phyloP scores from a whole-genome alignment of 192 early-diverging fungal species.

The Phlyctochytrium planicorne region DNA sequence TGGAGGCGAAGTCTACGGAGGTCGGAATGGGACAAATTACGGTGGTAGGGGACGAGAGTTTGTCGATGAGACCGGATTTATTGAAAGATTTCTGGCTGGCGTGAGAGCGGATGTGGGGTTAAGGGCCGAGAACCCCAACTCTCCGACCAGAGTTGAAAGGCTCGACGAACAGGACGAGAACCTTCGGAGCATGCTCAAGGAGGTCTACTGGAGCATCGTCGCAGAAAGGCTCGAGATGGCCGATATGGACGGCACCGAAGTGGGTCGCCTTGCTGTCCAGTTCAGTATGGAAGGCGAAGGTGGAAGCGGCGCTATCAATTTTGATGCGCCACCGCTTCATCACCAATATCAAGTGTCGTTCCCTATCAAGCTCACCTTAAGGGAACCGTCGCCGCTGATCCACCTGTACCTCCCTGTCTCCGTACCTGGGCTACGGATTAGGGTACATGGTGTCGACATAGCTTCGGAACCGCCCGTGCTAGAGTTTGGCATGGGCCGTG shows the following conservation, averaged over 20 bases:
- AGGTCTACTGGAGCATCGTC: constrained; percentile 19
- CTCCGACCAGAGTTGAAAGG: too few relatives aligned
- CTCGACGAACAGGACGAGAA: constrained; percentile 14
- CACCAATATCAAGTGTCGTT: constrained; percentile 37
- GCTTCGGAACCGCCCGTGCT: constrained; percentile 53
- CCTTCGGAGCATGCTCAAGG: constrained; percentile 15
- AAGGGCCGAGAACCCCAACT: too few relatives aligned
- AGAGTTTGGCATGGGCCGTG: constrained; percentile 49
- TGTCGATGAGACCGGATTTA: constrained; percentile 26
- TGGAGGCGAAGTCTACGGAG: constrained; percentile 6
- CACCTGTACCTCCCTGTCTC: constrained; percentile 54
- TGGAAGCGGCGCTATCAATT: background rate
- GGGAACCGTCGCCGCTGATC: constrained; percentile 53
- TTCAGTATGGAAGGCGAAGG: constrained; percentile 11
- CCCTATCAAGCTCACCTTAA: constrained; percentile 56
- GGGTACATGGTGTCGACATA: constrained; percentile 59
- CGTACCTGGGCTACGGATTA: constrained; percentile 58
- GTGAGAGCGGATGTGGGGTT: constrained; percentile 22
- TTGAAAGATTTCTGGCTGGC: constrained; percentile 24
- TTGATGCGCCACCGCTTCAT: background rate
- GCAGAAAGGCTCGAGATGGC: constrained; percentile 34
- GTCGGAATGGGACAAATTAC: background rate
- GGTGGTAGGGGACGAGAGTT: background rate
- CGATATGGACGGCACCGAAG: constrained; percentile 21
- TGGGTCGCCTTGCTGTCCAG: constrained; percentile 9